phyloP scores from a whole-genome alignment of 768 basidiomycete genomes.

The Aureoboletus auriporus region DNA sequence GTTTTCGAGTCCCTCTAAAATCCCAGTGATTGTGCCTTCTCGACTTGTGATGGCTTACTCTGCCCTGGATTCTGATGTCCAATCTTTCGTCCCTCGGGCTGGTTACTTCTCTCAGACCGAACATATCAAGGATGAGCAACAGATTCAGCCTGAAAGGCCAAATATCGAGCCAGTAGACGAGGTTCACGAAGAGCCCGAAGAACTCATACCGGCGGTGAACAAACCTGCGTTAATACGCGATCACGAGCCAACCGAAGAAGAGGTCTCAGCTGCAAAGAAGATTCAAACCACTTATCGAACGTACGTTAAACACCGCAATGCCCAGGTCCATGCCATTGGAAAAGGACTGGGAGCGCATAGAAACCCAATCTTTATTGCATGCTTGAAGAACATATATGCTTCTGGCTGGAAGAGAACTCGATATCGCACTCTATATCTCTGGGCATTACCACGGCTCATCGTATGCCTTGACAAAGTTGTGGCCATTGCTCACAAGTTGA shows the following conservation, averaged over 20 bases:
- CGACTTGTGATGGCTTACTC: slow-evolving; percentile 12
- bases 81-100: slow-evolving; percentile 15
- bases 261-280: slow-evolving; percentile 20
- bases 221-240: slow-evolving; percentile 15
- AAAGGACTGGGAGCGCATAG: slow-evolving; percentile 19
- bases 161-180: slow-evolving; percentile 1
- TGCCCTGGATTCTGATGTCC: slow-evolving; percentile 12
- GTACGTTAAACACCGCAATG: slow-evolving; percentile 2
- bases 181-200: slow-evolving; percentile 11
- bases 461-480: slow-evolving; percentile 37
- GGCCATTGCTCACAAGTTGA: slow-evolving; percentile 22
- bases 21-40: slow-evolving; percentile 26
- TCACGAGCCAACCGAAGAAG: slow-evolving; percentile 22
- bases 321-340: slow-evolving; percentile 8
- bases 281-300: slow-evolving; percentile 21
- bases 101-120: neutral
- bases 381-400: slow-evolving; percentile 21
- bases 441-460: slow-evolving; percentile 38
- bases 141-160: neutral
- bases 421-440: slow-evolving; percentile 36
- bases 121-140: neutral
- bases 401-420: slow-evolving; percentile 25
- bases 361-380: slow-evolving; percentile 25
- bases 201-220: slow-evolving; percentile 3
- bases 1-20: slow-evolving; percentile 27